Evolutionary conservation across 78 protist species (phyloP).

Genomic region (Chrysochromulina tobinii): DNA sequence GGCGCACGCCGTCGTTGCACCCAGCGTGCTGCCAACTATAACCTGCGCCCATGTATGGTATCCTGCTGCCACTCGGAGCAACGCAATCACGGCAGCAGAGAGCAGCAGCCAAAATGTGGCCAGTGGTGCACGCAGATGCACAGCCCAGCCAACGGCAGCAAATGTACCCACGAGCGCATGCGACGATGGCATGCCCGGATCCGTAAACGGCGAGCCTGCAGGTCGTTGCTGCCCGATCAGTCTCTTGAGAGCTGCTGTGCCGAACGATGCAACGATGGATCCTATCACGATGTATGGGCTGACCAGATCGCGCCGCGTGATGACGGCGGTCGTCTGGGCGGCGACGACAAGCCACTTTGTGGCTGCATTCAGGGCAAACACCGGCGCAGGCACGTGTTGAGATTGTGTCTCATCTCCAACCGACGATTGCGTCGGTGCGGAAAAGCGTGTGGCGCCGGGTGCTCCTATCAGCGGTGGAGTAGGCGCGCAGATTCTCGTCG

Average conservation of each 20-base stretch:
- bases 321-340: neutral
- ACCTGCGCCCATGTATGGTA: neutral
- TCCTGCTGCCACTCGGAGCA: neutral
- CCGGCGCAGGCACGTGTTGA: no score
- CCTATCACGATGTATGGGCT: neutral
- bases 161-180: neutral
- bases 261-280: neutral
- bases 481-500: no score
- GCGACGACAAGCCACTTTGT: neutral
- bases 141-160: neutral
- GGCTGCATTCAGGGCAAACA: neutral
- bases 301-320: neutral
- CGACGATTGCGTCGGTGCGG: no score
- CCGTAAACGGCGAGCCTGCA: neutral
- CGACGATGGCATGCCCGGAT: slow-evolving; percentile 1
- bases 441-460: no score
- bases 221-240: neutral
- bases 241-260: neutral
- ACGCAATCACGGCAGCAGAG: neutral
- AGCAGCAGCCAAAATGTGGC: neutral
- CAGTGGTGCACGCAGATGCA: neutral
- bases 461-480: no score
- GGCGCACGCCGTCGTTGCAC: neutral
- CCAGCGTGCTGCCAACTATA: neutral
- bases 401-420: no score